Base-by-base conservation (phyloP, 1,284 basidiomycete species). In the Puccinia novopanici region DNA sequence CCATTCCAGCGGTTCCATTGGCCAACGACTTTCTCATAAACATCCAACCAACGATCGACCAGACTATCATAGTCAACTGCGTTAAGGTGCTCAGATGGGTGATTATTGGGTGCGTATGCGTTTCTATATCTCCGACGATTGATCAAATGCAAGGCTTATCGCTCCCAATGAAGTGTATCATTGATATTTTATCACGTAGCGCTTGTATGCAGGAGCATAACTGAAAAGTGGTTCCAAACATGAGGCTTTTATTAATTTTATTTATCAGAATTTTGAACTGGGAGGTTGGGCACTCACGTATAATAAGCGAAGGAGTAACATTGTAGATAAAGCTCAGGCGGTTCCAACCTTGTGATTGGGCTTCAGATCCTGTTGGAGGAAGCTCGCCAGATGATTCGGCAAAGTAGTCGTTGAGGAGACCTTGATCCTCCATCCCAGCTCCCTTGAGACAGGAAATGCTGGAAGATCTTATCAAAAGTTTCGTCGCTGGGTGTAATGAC, bases 401-500 rank as follows among this genome's bases (percentile, higher is more conserved):
- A 83, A 88, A 89, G 91, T 92, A 98, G 87, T 98, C 94, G 84
- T 99, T 99, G 82, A 98, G 88, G 80, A 98, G 87, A 24, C 96
- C 96, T 86, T 98, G 96, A 87, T 98, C 96, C 96, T 8, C 96
- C 96, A 84, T 99, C 96, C 92, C 96, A 98, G 73, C 91, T 92
- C 15, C 95, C 95, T 83, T 91, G 91, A 9, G 89, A 87, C 81
- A 90, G 89, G 75, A 92, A 89, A 75, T 95, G 88, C 17, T 88
- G 86, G 81, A 88, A 89, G 74, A 98, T 88, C 70, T 91, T 89
- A 1, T 89, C 88, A 86, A 97, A 98, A 83, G 94, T 94, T 75
- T 90, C 89, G 82, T 92, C 88, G 1, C 91, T 90, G 0, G 96
- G 96, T 57, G 89, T 89, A 67, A 95, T 87, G 78, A 98, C 93